A percentile compares a stretch with the other conserved stretches of the same genome.
These are phyloP conservation scores for Metschnikowia rubicola DNA, from an alignment of 805 yeast species.

Conservation along the genomic window DNA sequence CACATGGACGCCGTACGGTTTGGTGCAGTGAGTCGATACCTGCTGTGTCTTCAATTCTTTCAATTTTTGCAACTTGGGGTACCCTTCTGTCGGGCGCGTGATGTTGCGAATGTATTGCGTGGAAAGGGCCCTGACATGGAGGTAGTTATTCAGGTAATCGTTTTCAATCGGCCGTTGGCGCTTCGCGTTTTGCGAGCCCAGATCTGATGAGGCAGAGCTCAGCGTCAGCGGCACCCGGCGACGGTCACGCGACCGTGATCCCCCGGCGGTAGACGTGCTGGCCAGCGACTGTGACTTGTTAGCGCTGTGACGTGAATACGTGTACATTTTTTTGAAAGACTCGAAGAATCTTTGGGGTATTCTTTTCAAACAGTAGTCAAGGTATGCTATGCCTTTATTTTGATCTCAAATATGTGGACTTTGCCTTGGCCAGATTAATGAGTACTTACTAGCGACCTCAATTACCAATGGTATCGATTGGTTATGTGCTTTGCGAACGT, in stretches of 20 bases:
- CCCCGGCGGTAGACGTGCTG: constrained; percentile 6
- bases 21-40: constrained; percentile 47
- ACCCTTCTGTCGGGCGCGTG: constrained; percentile 69
- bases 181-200: constrained; percentile 2
- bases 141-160: constrained; percentile 68
- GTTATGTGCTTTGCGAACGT: background rate
- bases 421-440: background rate
- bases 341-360: background rate
- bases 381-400: background rate
- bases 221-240: constrained; percentile 8
- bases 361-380: background rate
- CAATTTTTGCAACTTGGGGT: constrained; percentile 74
- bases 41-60: constrained; percentile 64
- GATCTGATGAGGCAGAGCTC: constrained; percentile 6
- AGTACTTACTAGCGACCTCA: background rate
- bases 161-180: constrained; percentile 41
- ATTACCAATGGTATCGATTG: too few species aligned
- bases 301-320: constrained; percentile 18
- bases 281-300: constrained; percentile 10
- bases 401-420: background rate
- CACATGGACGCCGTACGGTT: constrained; percentile 65
- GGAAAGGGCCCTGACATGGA: constrained; percentile 63
- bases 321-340: constrained; percentile 9
- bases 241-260: constrained; percentile 10
- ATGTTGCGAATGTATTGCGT: constrained; percentile 63